Evolutionary conservation across 2,329 filamentous ascomycete species (phyloP), one percentile per base, ranked within the genome.

Genomic region (Claviceps sp.): DNA sequence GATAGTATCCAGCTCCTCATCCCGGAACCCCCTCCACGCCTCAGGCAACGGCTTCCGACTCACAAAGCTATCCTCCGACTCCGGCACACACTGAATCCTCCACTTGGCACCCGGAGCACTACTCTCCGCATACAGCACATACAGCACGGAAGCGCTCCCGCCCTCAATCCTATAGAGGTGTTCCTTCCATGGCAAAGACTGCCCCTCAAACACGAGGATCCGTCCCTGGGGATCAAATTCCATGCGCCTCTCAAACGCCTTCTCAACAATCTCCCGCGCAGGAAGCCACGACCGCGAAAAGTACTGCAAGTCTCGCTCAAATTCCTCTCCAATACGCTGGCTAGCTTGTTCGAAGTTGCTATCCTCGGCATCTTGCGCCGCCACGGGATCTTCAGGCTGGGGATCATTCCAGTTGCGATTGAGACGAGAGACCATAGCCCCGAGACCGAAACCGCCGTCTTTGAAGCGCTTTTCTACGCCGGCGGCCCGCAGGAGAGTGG

Each of bases 121-220:
- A 62, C 80, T 87, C 73, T 98, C 91, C 0, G 89, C 86, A 70
- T 97, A 97, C 26, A 97, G 74, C 14, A 95, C 90, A 64, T 96
- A 97, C 49, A 90, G 75, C 4, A 91, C 82, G 60, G 63, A 63
- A 7, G 65, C 59, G 81, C 55, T 78, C 42, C 80, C 71, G 20
- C 68, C 76, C 70, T 98, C 93, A 30, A 97, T 78, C 18, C 78
- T 82, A 72, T 95, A 97, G 18, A 98, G 77, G 67, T 98, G 93
- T 63, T 97, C 91, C 67, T 95, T 93, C 93, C 93, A 97, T 2
- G 91, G 91, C 55, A 91, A 86, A 54, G 85, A 82, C 64, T 86
- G 82, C 38, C 74, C 74, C 57, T 85, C 79, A 52, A 98, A 77
- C 26, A 96, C 84, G 61, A 97, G 75, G 55, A 97, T 80, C 56